Percentiles rank a stretch among this genome's conserved stretches.
Evolutionary conservation across 2,329 filamentous ascomycete species (phyloP).

Genomic region (Plenodomus tracheiphilus): DNA sequence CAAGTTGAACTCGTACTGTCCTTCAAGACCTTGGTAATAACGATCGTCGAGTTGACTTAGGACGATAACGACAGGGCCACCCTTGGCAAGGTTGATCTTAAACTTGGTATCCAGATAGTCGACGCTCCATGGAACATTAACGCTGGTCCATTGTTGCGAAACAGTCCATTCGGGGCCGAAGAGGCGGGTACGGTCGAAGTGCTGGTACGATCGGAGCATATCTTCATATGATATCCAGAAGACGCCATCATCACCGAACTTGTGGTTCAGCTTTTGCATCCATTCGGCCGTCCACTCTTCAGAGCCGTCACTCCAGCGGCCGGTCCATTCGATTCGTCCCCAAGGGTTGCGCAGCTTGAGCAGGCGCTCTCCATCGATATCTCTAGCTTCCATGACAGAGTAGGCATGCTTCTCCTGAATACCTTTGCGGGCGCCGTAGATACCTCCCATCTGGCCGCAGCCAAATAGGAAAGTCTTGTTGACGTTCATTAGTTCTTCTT

Average conservation of each 20-base stretch:
- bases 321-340: constrained; percentile 80
- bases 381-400: constrained; percentile 62
- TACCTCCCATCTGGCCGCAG: constrained; percentile 67
- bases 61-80: constrained; percentile 60
- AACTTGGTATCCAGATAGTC: constrained; percentile 66
- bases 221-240: constrained; percentile 66
- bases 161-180: constrained; percentile 65
- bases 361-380: constrained; percentile 61
- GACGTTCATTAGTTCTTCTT: constrained; percentile 75
- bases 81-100: constrained; percentile 56
- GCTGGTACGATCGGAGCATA: constrained; percentile 60
- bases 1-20: constrained; percentile 60
- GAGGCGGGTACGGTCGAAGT: constrained; percentile 63
- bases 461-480: constrained; percentile 80
- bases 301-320: constrained; percentile 79
- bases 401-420: constrained; percentile 58
- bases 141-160: constrained; percentile 63
- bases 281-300: constrained; percentile 83
- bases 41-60: constrained; percentile 63
- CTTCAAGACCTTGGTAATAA: constrained; percentile 62
- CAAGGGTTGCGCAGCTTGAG: constrained; percentile 68
- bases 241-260: constrained; percentile 74
- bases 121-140: constrained; percentile 63
- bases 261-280: constrained; percentile 71
- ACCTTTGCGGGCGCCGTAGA: constrained; percentile 59